Evolutionary conservation across 2,329 filamentous ascomycete species (phyloP), one percentile per base, ranked within the genome.

Genomic region (Acephala macrosclerotiorum): DNA sequence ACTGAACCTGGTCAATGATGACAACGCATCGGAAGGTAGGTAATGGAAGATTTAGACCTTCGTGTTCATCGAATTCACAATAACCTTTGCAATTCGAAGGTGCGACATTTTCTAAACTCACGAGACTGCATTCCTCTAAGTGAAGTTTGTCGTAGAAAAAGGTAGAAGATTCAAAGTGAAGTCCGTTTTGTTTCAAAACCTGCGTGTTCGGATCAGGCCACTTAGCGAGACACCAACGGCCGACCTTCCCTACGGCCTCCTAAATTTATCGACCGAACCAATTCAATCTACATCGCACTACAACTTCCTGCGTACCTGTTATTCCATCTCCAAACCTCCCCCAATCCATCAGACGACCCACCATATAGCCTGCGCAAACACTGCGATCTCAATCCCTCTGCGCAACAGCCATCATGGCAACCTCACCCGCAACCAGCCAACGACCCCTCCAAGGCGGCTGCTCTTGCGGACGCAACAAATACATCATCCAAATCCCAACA

Each of bases 391-490:
- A 22, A 49, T 20, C n/a, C 11, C 45, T 53, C 18, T 53, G 49
- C 49, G 49, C 20, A 7, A 12, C 11, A 33, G 26, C 45, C 55
- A 64, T 22, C 25, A 87, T 86, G 84, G 82, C 76, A 74, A 76
- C 29, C 9, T 9, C 9, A 9, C 4, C 4, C 29, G 29, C 29
- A 33, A 33, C 29, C 29, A n/a, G 78, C 59, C 75, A 79, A 64
- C 80, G 85, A 67, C 84, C 84, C 45, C 84, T 97, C 64, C 88
- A 86, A 70, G 94, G 94, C 73, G 87, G 89, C 70, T 97, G 94
- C 81, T 89, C 91, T 61, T 97, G 94, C 78, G 93, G 94, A 64
- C 88, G 94, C 67, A 97, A 96, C 75, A 85, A 89, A 75, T 97
- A 97, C 80, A 84, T 89, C 65, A 88, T 97, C 71, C 80, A 87